Evolutionary conservation across 2,329 filamentous ascomycete genomes (phyloP).

Genomic region (Nannizzia gypsea): DNA sequence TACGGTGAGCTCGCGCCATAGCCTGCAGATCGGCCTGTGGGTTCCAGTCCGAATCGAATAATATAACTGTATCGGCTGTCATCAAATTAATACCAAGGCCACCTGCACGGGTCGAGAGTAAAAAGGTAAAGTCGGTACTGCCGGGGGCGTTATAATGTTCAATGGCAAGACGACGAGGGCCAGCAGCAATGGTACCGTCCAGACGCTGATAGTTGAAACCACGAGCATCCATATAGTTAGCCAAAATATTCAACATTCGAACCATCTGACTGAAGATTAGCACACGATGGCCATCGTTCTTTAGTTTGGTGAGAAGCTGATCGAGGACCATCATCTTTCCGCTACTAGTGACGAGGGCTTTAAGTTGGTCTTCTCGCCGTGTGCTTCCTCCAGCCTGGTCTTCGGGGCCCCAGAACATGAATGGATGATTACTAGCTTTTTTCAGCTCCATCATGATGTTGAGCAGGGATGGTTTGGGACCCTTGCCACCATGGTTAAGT

Average conservation of each 20-base stretch:
- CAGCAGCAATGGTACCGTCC: constrained; percentile 86
- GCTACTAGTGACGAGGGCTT: constrained; percentile 88
- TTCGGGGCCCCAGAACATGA: constrained; percentile 93
- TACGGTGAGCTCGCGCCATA: constrained; percentile 96
- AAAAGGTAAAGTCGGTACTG: constrained; percentile 91
- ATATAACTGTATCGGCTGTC: constrained; percentile 88
- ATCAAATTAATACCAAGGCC: constrained; percentile 91
- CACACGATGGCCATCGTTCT: constrained; percentile 85
- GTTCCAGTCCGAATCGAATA: constrained; percentile 97
- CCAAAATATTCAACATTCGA: constrained; percentile 91
- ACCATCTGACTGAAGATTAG: constrained; percentile 99
- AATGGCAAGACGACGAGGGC: constrained; percentile 80
- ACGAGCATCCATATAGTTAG: constrained; percentile 82
- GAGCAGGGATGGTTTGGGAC: constrained; percentile 85
- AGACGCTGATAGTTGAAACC: constrained; percentile 93
- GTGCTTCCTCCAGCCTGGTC: constrained; percentile 69
- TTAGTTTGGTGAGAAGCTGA: constrained; percentile 85
- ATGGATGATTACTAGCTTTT: constrained; percentile 97
- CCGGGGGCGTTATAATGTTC: constrained; percentile 97
- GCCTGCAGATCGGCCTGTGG: constrained; percentile 95
- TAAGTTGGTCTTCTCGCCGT: constrained; percentile 78
- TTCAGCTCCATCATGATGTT: constrained; percentile 99
- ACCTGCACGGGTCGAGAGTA: constrained; percentile 88
- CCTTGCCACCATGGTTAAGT: constrained; percentile 76
- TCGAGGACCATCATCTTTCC: constrained; percentile 99